Percentiles rank a stretch among this genome's conserved stretches.
phyloP scores from a whole-genome alignment of 768 basidiomycete genomes.

The Suillus tomentosus region DNA sequence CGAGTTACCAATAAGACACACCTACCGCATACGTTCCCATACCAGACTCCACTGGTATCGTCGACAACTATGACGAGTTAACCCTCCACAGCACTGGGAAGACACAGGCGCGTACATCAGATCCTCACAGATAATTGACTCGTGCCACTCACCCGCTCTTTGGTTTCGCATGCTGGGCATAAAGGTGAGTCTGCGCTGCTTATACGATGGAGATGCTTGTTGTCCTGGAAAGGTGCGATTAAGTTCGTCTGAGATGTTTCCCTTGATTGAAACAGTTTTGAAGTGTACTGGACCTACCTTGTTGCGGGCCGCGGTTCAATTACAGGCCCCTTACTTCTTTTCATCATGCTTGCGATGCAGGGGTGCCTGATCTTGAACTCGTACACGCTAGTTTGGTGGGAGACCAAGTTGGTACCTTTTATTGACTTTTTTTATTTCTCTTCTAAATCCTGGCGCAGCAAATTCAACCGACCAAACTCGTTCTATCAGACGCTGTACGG shows the following conservation, averaged over 20 bases:
- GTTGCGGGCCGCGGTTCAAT: constrained; percentile 53
- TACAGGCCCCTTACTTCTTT: constrained; percentile 50
- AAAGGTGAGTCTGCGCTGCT: too few relatives aligned
- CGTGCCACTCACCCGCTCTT: too few relatives aligned
- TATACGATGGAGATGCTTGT: too few relatives aligned
- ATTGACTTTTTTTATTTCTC: not conserved
- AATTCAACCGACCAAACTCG: constrained; percentile 49
- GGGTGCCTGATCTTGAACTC: constrained; percentile 60
- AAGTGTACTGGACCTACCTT: constrained; percentile 64
- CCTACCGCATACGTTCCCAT: too few relatives aligned
- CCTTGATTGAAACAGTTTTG: not conserved
- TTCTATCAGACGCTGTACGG: constrained; percentile 71
- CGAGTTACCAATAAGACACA: too few relatives aligned
- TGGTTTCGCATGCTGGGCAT: too few relatives aligned
- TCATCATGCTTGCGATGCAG: constrained; percentile 60
- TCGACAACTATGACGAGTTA: too few relatives aligned
- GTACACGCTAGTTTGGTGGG: constrained; percentile 76
- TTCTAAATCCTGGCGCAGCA: constrained; percentile 29
- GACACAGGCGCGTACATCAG: too few relatives aligned
- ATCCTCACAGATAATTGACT: too few relatives aligned
- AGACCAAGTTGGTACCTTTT: constrained; percentile 48
- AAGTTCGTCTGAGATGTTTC: not conserved
- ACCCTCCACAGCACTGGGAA: too few relatives aligned
- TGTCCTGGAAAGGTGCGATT: constrained; percentile 38
- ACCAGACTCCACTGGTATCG: too few relatives aligned